These are phyloP conservation scores for Coleophoma crateriformis DNA, from an alignment of 2,329 filamentous ascomycete species.

Conservation along the genomic window DNA sequence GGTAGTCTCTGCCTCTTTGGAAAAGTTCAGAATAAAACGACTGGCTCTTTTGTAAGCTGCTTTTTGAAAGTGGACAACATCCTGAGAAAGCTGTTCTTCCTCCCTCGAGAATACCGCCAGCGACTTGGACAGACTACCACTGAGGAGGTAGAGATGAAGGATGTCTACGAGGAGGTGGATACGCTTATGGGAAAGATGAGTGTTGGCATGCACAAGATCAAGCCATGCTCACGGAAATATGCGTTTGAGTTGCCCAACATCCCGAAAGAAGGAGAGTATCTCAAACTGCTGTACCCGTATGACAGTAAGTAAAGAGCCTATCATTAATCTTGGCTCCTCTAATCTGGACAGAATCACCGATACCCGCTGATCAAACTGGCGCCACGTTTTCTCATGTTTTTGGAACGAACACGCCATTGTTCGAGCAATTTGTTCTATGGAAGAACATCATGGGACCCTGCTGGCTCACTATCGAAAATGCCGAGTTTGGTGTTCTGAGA, in stretches of 20 bases:
- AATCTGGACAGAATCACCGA: slow-evolving; percentile 47
- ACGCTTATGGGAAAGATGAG: slow-evolving; percentile 80
- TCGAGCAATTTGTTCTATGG: slow-evolving; percentile 97
- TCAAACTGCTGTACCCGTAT: slow-evolving; percentile 96
- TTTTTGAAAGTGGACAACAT: slow-evolving; percentile 97
- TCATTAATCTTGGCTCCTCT: slow-evolving; percentile 1
- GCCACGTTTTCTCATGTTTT: slow-evolving; percentile 94
- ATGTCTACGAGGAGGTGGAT: slow-evolving; percentile 89
- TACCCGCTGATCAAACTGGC: slow-evolving; percentile 68
- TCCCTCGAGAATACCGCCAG: slow-evolving; percentile 70
- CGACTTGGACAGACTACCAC: slow-evolving; percentile 59
- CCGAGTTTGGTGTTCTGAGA: slow-evolving; percentile 77
- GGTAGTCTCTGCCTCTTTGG: slow-evolving; percentile 91
- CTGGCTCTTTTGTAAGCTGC: slow-evolving; percentile 75
- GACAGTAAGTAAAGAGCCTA: slow-evolving; percentile 48
- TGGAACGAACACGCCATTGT: slow-evolving; percentile 86
- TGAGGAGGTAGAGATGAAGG: slow-evolving; percentile 77
- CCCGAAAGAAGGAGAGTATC: slow-evolving; percentile 82
- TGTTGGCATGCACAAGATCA: slow-evolving; percentile 90
- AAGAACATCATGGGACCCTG: slow-evolving; percentile 99
- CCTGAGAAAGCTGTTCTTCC: slow-evolving; percentile 84
- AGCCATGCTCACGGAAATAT: slow-evolving; percentile 83
- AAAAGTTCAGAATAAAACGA: slow-evolving; percentile 88
- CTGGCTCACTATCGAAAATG: slow-evolving; percentile 87
- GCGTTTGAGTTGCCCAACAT: slow-evolving; percentile 88